A percentile compares a stretch with the other conserved stretches of the same genome.
Evolutionary conservation across 2,329 filamentous ascomycete species (phyloP).

Genomic region (Capronia americana): DNA sequence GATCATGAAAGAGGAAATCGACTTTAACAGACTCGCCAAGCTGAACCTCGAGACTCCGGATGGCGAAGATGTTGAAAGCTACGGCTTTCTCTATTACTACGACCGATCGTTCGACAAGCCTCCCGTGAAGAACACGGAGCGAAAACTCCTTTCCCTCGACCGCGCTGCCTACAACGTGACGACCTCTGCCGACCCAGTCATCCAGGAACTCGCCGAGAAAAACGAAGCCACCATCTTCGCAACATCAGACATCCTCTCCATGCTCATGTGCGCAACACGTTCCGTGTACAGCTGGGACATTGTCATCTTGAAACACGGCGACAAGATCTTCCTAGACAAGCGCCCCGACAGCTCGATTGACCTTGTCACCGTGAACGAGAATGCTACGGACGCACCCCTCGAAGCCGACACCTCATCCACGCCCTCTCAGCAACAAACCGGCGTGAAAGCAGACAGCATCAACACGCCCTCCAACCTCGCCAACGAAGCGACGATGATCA

Average conservation of each 20-base stretch:
- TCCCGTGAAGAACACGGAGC: constrained; percentile 85
- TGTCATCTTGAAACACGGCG: constrained; percentile 87
- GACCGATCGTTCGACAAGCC: constrained; percentile 94
- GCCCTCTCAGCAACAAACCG: constrained; percentile 40
- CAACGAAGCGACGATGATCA: constrained; percentile 98
- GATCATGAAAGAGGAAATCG: constrained; percentile 96
- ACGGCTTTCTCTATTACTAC: constrained; percentile 98
- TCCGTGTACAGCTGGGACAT: constrained; percentile 99
- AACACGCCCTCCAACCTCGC: constrained; percentile 94
- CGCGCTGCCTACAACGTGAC: constrained; percentile 98
- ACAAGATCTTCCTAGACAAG: constrained; percentile 99
- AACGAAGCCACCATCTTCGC: constrained; percentile 96
- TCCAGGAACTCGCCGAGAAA: constrained; percentile 95
- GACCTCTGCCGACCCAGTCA: constrained; percentile 92
- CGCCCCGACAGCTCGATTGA: constrained; percentile 92
- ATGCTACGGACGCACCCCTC: constrained; percentile 91
- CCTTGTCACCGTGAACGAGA: constrained; percentile 99
- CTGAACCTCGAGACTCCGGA: constrained; percentile 94
- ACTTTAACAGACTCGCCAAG: constrained; percentile 93
- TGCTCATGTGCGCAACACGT: constrained; percentile 98
- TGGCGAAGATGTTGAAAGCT: constrained; percentile 92
- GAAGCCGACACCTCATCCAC: constrained; percentile 74
- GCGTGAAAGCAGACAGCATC: constrained; percentile 86
- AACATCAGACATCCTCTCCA: constrained; percentile 95
- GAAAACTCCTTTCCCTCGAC: constrained; percentile 76